Conservation (phyloP, 164 flowering plant species). For the Vitis vinifera region DNA sequence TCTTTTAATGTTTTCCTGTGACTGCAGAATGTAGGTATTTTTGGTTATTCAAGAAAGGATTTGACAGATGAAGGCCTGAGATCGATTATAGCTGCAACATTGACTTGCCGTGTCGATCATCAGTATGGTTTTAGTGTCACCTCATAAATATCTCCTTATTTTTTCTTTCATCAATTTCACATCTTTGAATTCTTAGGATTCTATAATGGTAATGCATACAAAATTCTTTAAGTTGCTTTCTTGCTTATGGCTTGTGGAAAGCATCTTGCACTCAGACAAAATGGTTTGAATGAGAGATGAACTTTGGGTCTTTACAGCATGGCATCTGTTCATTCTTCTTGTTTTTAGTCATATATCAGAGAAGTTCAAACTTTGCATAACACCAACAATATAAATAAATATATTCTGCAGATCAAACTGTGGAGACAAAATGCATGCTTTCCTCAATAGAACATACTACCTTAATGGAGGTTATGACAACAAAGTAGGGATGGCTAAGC, state of each 20-base stretch:
- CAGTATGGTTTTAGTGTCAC: conserved; percentile 35
- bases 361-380: too few species aligned
- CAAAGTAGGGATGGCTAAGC: conserved; percentile 52
- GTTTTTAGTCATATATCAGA: neutral
- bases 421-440: conserved; percentile 54
- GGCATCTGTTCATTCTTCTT: too few species aligned
- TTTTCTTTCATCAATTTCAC: neutral
- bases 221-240: neutral
- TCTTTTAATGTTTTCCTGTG: neutral
- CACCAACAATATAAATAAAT: neutral
- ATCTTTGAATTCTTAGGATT: neutral
- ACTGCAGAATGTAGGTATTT: conserved; percentile 55
- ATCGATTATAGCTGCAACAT: conserved; percentile 43
- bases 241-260: neutral
- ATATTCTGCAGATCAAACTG: conserved; percentile 46
- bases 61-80: conserved; percentile 62
- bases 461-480: conserved; percentile 56
- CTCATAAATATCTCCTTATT: neutral
- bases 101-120: conserved; percentile 75
- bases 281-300: neutral
- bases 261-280: neutral
- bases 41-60: conserved; percentile 57
- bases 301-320: too few species aligned
- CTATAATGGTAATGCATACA: neutral
- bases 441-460: conserved; percentile 55